A percentile compares a stretch with the other conserved stretches of the same genome.
phyloP scores from a whole-genome alignment of 345 rosid species.

The Sisymbrium irio region DNA sequence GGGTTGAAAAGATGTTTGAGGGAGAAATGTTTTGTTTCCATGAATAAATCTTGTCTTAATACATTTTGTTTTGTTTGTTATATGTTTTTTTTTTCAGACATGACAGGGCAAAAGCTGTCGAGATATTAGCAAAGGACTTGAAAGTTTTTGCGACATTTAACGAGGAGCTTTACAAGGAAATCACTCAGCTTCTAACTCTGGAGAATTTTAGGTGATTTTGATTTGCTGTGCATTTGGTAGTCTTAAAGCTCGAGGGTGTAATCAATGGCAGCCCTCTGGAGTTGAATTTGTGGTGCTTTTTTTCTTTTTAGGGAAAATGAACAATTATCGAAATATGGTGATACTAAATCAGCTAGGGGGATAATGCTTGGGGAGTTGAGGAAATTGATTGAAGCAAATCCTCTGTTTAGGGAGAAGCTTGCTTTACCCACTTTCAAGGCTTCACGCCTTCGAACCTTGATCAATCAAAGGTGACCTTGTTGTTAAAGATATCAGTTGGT shows the following conservation, averaged over 20 bases:
- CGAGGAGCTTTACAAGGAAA: slow-evolving; percentile 87
- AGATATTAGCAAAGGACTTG: slow-evolving; percentile 76
- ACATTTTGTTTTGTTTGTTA: not conserved
- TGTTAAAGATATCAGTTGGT: not conserved
- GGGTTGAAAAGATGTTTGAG: not conserved
- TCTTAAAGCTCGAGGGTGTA: slow-evolving; percentile 2
- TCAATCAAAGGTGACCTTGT: slow-evolving; percentile 72
- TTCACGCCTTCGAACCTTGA: slow-evolving; percentile 77
- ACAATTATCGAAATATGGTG: slow-evolving; percentile 88
- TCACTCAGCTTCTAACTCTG: slow-evolving; percentile 84
- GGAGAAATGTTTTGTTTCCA: no score
- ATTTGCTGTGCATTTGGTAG: slow-evolving; percentile 5
- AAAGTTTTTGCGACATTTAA: slow-evolving; percentile 81
- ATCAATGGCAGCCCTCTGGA: not conserved
- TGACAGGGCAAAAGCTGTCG: slow-evolving; percentile 85
- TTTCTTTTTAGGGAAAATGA: slow-evolving; percentile 59
- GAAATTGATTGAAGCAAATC: slow-evolving; percentile 85
- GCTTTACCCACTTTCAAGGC: slow-evolving; percentile 65
- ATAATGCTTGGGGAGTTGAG: slow-evolving; percentile 85
- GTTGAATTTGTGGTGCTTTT: not conserved
- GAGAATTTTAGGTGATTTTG: slow-evolving; percentile 66
- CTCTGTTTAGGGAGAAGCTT: slow-evolving; percentile 84
- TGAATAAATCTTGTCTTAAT: no score
- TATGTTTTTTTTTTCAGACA: slow-evolving; percentile 39
- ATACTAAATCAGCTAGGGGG: slow-evolving; percentile 76